A percentile compares a stretch with the other conserved stretches of the same genome.
Conservation (phyloP, 768 basidiomycete genomes). For the Fomitopsis serialis region DNA sequence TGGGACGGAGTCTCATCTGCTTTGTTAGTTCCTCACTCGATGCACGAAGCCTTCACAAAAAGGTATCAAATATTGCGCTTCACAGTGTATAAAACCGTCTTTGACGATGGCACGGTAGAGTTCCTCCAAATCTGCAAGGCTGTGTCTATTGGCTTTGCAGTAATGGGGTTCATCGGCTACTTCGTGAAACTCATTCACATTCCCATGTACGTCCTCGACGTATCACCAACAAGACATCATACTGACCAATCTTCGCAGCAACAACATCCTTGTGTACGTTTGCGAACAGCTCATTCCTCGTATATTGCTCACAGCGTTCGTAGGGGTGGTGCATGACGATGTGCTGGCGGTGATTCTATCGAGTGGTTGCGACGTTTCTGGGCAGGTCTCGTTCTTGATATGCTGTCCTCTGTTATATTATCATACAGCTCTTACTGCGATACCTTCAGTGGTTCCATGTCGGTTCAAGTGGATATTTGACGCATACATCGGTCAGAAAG, state of each 20-base stretch:
- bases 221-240: neutral
- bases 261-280: constrained; percentile 96
- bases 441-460: too few relatives aligned
- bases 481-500: neutral
- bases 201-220: constrained; percentile 74
- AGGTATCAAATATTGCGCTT: constrained; percentile 49
- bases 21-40: constrained; percentile 80
- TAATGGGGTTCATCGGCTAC: constrained; percentile 99
- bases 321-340: constrained; percentile 71
- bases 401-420: too few relatives aligned
- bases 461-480: too few relatives aligned
- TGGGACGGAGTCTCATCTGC: constrained; percentile 5
- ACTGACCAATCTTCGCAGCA: constrained; percentile 43
- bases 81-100: neutral
- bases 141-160: constrained; percentile 93
- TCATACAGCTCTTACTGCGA: too few relatives aligned
- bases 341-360: neutral
- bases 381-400: too few relatives aligned
- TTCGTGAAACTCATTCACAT: constrained; percentile 98
- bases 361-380: constrained; percentile 3
- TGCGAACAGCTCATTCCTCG: neutral
- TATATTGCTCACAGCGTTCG: constrained; percentile 18
- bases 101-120: constrained; percentile 65
- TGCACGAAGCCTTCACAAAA: constrained; percentile 97
- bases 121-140: constrained; percentile 94